Base-by-base conservation (phyloP, 2,329 filamentous ascomycete genomes). In the Aplosporella prunicola region DNA sequence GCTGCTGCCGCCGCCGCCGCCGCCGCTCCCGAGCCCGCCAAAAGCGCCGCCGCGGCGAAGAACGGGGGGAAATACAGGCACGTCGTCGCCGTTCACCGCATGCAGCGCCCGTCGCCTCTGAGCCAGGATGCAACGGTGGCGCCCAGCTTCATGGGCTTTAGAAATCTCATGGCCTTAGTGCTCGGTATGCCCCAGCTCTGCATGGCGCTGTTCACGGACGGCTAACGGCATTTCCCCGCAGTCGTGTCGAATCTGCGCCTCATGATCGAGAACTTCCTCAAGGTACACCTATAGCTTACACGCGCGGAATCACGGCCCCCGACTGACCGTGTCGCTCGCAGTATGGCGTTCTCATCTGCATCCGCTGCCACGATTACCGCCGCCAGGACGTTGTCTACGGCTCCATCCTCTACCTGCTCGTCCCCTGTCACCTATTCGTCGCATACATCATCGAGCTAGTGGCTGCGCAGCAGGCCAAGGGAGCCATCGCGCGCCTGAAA, bases 231-330 rank as follows among this genome's bases (percentile, higher is more conserved):
- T 28, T 6, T 6, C 17, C 10, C 4, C 43, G 20, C 49, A 87
- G 85, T 96, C 52, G 86, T 89, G 33, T 91, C 88, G 51, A 98
- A 98, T 57, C 63, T 98, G 35, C 80, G 91, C 46, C 71, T 98
- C 52, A 85, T 96, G 66, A 87, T 98, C 54, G 91, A 96, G 62
- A 98, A 98, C 56, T 85, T 89, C 49, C 84, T 89, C 68, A 95
- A 95, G 72, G 84, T 85, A 56, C 17, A n/a, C n/a, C n/a, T 13
- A 13, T 11, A n/a, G 9, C 18, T 5, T 5, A 10, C 7, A 15
- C 9, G 3, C 14, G 5, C 43, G 50, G 36, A 9, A 16, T 11
- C 15, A 16, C n/a, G 20, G 24, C 46, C 46, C 27, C 8, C 26
- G 15, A 24, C 38, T 52, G 41, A 46, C 38, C 32, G 10, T 13